Evolutionary conservation across 805 yeast species (phyloP), one percentile per base, ranked within the genome.

Genomic region (Candida railenensis): DNA sequence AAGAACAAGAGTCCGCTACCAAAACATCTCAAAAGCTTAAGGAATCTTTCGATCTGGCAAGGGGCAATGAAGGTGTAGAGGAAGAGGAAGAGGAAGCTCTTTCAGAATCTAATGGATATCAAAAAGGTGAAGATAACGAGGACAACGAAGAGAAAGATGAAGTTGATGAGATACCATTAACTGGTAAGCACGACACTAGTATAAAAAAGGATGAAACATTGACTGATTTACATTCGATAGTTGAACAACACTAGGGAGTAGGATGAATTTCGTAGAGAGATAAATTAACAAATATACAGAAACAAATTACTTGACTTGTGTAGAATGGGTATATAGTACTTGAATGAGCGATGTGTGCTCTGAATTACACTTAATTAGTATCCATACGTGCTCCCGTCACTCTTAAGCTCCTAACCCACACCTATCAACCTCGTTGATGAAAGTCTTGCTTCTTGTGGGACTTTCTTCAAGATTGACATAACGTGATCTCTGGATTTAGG

Each of bases 131-230:
- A 15, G 22, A n/a, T 5, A 15, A 45, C 19, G 41, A 33, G 9
- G 42, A 43, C 22, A 43, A 48, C 22, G 33, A 45, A 53, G 46
- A 54, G 52, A 34, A 50, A 57, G 22, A 59, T 63, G 52, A 50
- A 20, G 55, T 62, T 5, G 42, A 30, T 28, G 44, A 38, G 28
- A 15, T 34, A 22, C 39, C 39, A 5, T 15, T 36, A 8, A 32
- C 43, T 37, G 46, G 42, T 16, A 40, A 39, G 32, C 52, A 52
- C 46, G 48, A 46, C 12, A 45, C 61, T 11, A 48, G 48, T 25
- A 53, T 67, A 18, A 56, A 52, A 49, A 80, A 78, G 56, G 82
- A 77, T 47, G 82, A 76, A 45, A 80, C 84, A 3, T 61, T 71
- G 42, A 78, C 83, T 7, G 84, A 80, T 58, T 63, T 80, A 41